Base-by-base conservation (phyloP, 1,139 yeast genomes). In the Candida smagusa region DNA sequence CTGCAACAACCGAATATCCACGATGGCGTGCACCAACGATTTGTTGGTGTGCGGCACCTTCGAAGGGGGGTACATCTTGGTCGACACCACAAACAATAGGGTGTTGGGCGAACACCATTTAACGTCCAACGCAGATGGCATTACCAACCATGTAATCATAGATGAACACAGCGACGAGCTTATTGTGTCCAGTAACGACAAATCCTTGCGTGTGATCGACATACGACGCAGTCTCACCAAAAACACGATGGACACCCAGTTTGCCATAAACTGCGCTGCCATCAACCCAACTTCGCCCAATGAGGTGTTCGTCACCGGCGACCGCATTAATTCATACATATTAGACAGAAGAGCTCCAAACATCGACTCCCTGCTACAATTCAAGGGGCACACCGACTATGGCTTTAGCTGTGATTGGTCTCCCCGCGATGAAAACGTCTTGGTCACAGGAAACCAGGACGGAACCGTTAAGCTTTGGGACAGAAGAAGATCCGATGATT, bases 391-490 rank as follows among this genome's bases (percentile, higher is more conserved):
- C 52, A 54, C 58, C 34, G 85, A 79, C 50, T 78, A 55, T 50
- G 76, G 81, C 3, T 80, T 79, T 48, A 68, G 81, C 34, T 79
- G 84, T 52, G 84, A 79, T 43, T 80, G 85, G 85, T 63, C 68
- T 5, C 61, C 64, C 2, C 40, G 44, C 3, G 61, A 71, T 44
- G 76, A 71, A 22, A 58, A 72, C 34, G 47, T 64, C 4, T 45
- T 79, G 12, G 68, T 77, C 7, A 72, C 83, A 0, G 85, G 85
- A 3, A 77, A 74, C 48, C 85, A 80, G 53, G 86, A 80, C 52
- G 73, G 81, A 3, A 70, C 81, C 7, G 72, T 79, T 9, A 60
- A 77, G 36, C 46, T 79, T 7, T 78, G 78, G 70, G 85, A 79
- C 52, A 57, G 76, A 39, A 52, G 74, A 28, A 54, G 53, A 35